Evolutionary conservation across 2,329 filamentous ascomycete species (phyloP), one percentile per base, ranked within the genome.

Genomic region (Claviceps spartinae): DNA sequence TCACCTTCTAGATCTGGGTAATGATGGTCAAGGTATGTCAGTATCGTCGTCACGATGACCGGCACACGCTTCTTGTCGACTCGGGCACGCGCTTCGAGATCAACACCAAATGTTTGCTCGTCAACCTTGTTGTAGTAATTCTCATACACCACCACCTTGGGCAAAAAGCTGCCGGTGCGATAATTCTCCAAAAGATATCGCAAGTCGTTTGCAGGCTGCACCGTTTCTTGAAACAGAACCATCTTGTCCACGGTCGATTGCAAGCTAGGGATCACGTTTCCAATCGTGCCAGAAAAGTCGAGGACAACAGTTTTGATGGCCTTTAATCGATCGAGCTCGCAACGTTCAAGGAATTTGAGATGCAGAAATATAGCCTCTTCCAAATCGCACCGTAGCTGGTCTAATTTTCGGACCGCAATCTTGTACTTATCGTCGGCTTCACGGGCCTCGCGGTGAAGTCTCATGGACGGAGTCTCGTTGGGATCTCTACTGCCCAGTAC

Each of bases 51-150:
- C 56, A 98, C 81, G 58, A 98, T 81, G 54, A 94, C 75, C 18
- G 93, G 93, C 22, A 98, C 93, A 48, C 93, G 86, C 72, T 98
- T 98, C 67, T 90, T 85, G 68, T 98, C 93, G 49, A 88, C 90
- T 58, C 91, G 79, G 46, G 93, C 93, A 59, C 93, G 79, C 40
- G 91, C 89, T 70, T 98, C 93, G n/a, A 98, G 80, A 63, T 98
- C 94, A 52, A 98, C 89, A 58, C 94, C 93, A 65, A 97, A 98
- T 0, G 88, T 95, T 76, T 97, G 90, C 64, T 96, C 90, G 66
- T 96, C 93, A 24, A 96, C 89, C 58, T 87, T 89, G 69, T 96
- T 96, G 74, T 98, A 98, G 71, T 98, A 98, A 67, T 97, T 98
- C 71, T 98, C 93, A 68, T 98, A 98, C 3, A 88, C 85, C 47